Conservation (phyloP, 441 rosid genomes). For the Iberis amara region DNA sequence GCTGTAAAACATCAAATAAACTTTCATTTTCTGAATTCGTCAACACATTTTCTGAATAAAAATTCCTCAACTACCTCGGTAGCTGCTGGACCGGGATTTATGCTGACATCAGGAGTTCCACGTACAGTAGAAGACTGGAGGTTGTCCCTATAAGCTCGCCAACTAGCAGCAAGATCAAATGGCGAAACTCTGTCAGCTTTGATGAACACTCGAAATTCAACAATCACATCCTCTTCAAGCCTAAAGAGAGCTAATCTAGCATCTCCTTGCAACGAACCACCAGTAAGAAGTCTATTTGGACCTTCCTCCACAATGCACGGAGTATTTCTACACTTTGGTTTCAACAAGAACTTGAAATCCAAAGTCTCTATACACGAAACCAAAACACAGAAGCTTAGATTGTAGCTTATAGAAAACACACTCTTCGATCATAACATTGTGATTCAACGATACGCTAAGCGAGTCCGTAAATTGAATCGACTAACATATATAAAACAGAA, state of each 20-base stretch:
- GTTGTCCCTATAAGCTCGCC: constrained; percentile 94
- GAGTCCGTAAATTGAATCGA: not conserved
- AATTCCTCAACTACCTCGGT: constrained; percentile 50
- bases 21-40: no score
- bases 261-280: constrained; percentile 88
- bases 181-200: constrained; percentile 92
- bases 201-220: constrained; percentile 70
- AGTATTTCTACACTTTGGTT: constrained; percentile 57
- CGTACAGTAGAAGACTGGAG: constrained; percentile 86
- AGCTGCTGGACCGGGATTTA: constrained; percentile 42
- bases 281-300: constrained; percentile 57
- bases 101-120: constrained; percentile 92
- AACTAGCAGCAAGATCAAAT: constrained; percentile 95
- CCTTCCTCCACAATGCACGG: constrained; percentile 93
- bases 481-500: not conserved
- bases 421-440: not conserved
- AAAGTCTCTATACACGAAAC: constrained; percentile 56
- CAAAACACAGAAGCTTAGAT: not conserved
- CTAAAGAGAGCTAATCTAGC: constrained; percentile 63
- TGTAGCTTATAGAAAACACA: not conserved
- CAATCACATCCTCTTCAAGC: constrained; percentile 61
- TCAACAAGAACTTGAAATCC: constrained; percentile 95
- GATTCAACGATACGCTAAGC: not conserved
- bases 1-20: constrained; percentile 33
- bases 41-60: not conserved